Evolutionary conservation across 352 stramenopile species (phyloP).

Genomic region (Pythium biforme): DNA sequence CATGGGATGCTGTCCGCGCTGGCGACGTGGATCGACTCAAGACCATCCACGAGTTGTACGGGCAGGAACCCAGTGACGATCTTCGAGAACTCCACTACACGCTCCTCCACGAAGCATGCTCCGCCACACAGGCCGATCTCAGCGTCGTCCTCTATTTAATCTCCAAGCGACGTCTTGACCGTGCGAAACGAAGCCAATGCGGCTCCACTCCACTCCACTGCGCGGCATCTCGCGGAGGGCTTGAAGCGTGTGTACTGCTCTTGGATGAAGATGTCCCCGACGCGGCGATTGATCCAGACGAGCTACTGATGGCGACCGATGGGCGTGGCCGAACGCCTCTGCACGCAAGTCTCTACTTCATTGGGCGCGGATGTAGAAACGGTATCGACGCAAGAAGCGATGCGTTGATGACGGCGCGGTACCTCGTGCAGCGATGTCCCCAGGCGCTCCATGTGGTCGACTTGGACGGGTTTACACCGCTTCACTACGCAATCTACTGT

Average conservation of each 20-base stretch:
- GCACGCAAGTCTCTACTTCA: constrained; percentile 7
- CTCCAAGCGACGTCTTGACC: neutral
- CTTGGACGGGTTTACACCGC: constrained; percentile 32
- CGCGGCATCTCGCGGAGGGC: constrained; percentile 37
- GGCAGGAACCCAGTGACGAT: neutral
- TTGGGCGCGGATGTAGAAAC: neutral
- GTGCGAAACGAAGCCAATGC: neutral
- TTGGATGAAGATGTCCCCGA: constrained; percentile 21
- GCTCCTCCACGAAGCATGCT: constrained; percentile 62
- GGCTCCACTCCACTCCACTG: constrained; percentile 52
- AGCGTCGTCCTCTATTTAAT: constrained; percentile 8
- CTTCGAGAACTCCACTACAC: constrained; percentile 19
- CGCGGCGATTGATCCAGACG: constrained; percentile 18
- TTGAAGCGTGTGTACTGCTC: constrained; percentile 47
- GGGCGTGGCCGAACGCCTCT: constrained; percentile 45
- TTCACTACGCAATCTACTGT: constrained; percentile 48
- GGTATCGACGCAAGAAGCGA: neutral
- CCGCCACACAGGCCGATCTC: constrained; percentile 14
- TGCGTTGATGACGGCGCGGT: constrained; percentile 23
- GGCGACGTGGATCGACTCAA: constrained; percentile 43
- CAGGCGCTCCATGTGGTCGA: constrained; percentile 43
- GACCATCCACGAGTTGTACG: constrained; percentile 33
- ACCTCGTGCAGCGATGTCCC: constrained; percentile 31
- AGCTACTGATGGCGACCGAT: constrained; percentile 38
- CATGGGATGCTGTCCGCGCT: constrained; percentile 44